Percentiles rank a stretch among this genome's conserved stretches.
These are phyloP conservation scores for Pythium plurisporium DNA, from an alignment of 352 stramenopile genomes.

Conservation along the genomic window DNA sequence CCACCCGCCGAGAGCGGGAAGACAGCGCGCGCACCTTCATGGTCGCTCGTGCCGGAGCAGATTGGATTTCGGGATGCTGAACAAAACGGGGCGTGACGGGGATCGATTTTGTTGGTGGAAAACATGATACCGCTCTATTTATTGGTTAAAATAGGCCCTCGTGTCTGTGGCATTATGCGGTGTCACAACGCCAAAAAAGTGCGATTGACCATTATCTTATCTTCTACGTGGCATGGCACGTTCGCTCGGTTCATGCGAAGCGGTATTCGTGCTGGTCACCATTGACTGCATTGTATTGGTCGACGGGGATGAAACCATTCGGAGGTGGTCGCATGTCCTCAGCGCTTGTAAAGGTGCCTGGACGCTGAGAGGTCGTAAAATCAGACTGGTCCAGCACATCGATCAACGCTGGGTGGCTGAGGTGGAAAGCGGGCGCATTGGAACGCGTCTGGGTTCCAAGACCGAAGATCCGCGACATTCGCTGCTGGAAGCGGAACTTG, in stretches of 20 bases:
- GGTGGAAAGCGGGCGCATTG: slow-evolving; percentile 66
- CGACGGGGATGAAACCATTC: slow-evolving; percentile 18
- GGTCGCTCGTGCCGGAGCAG: too few species aligned
- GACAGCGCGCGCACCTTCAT: slow-evolving; percentile 49
- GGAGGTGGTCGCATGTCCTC: slow-evolving; percentile 13
- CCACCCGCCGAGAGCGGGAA: neutral
- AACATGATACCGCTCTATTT: neutral
- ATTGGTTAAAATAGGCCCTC: slow-evolving; percentile 6
- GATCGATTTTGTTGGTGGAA: slow-evolving; percentile 50
- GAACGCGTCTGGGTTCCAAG: slow-evolving; percentile 57
- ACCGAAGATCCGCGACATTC: slow-evolving; percentile 87
- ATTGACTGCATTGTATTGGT: slow-evolving; percentile 17
- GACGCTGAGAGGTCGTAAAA: slow-evolving; percentile 52
- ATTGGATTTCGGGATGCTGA: too few species aligned
- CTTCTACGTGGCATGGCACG: neutral
- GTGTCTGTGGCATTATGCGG: neutral
- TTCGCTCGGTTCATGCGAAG: slow-evolving; percentile 14
- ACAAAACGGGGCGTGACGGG: slow-evolving; percentile 34
- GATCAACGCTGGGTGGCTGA: slow-evolving; percentile 71
- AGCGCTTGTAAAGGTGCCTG: slow-evolving; percentile 41
- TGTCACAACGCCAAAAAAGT: neutral
- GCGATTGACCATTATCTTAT: neutral
- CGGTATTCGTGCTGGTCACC: slow-evolving; percentile 24
- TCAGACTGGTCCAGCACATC: slow-evolving; percentile 79
- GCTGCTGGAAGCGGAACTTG: slow-evolving; percentile 90